A percentile compares a stretch with the other conserved stretches of the same genome.
phyloP scores from a whole-genome alignment of 179 eudicot species.

The Heliamphora pulchella region DNA sequence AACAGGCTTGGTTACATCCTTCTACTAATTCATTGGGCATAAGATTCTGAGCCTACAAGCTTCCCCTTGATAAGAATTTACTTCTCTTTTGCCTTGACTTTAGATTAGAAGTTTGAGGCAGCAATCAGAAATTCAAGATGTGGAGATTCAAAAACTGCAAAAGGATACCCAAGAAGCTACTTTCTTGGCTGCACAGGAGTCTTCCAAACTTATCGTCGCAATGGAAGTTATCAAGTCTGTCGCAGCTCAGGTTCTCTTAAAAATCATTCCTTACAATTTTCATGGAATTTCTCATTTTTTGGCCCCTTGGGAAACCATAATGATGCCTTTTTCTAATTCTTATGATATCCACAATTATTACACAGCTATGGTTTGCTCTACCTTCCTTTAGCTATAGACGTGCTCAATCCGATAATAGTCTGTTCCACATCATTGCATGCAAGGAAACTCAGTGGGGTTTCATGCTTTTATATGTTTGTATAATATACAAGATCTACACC shows the following conservation, averaged over 20 bases:
- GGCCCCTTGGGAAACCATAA: background rate
- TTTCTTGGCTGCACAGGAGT: slow-evolving; percentile 49
- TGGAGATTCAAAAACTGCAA: slow-evolving; percentile 53
- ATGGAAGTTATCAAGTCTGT: slow-evolving; percentile 46
- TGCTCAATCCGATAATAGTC: background rate
- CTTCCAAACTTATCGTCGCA: slow-evolving; percentile 41
- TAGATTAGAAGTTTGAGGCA: slow-evolving; percentile 61
- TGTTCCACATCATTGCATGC: background rate
- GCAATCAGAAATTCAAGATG: slow-evolving; percentile 61
- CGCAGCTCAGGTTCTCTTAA: slow-evolving; percentile 40
- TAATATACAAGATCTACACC: background rate
- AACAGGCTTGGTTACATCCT: background rate
- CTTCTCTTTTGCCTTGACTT: background rate
- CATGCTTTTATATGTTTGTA: background rate
- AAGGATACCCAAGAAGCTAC: slow-evolving; percentile 45
- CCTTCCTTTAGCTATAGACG: background rate
- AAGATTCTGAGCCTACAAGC: background rate
- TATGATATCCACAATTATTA: background rate
- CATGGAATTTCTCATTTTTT: background rate
- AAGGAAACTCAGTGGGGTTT: slow-evolving; percentile 10
- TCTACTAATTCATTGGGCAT: slow-evolving; percentile 4
- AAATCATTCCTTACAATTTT: slow-evolving; percentile 2
- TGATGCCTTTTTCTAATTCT: background rate
- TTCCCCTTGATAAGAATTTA: background rate
- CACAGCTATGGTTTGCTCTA: background rate